These are phyloP conservation scores for Suillus hirtellus DNA, from an alignment of 768 basidiomycete genomes.

Conservation along the genomic window DNA sequence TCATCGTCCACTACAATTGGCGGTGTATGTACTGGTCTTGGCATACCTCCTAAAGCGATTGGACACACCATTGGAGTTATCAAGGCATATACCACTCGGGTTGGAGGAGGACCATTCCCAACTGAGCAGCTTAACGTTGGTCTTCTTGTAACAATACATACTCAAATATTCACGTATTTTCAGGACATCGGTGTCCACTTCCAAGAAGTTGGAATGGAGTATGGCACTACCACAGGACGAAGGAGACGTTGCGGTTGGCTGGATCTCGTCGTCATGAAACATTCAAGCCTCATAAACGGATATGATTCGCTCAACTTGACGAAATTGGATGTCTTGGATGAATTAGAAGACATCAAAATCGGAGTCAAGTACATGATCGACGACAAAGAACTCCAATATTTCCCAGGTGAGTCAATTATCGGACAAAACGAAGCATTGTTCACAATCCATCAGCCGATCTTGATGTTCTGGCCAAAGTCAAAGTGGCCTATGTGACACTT, in stretches of 20 bases:
- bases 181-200: slow-evolving; percentile 83
- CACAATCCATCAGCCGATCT: slow-evolving; percentile 65
- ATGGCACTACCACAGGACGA: slow-evolving; percentile 90
- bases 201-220: slow-evolving; percentile 93
- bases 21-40: slow-evolving; percentile 97
- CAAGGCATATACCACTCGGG: slow-evolving; percentile 98
- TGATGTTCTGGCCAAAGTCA: slow-evolving; percentile 71
- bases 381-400: slow-evolving; percentile 75
- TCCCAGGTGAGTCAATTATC: slow-evolving; percentile 67
- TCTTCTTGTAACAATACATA: slow-evolving; percentile 13
- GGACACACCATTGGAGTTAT: slow-evolving; percentile 90
- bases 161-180: slow-evolving; percentile 8
- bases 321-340: slow-evolving; percentile 92
- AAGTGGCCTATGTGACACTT: slow-evolving; percentile 85
- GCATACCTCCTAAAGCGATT: slow-evolving; percentile 87
- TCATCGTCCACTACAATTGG: slow-evolving; percentile 93
- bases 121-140: slow-evolving; percentile 89
- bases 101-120: slow-evolving; percentile 98
- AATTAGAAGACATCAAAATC: slow-evolving; percentile 83
- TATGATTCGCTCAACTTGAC: slow-evolving; percentile 94
- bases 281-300: slow-evolving; percentile 93
- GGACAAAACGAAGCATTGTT: background rate
- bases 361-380: slow-evolving; percentile 78
- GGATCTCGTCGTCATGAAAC: slow-evolving; percentile 91
- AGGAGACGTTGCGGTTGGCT: slow-evolving; percentile 96